phyloP scores from a whole-genome alignment of 2,329 filamentous ascomycete genomes.

The Claviceps africana region DNA sequence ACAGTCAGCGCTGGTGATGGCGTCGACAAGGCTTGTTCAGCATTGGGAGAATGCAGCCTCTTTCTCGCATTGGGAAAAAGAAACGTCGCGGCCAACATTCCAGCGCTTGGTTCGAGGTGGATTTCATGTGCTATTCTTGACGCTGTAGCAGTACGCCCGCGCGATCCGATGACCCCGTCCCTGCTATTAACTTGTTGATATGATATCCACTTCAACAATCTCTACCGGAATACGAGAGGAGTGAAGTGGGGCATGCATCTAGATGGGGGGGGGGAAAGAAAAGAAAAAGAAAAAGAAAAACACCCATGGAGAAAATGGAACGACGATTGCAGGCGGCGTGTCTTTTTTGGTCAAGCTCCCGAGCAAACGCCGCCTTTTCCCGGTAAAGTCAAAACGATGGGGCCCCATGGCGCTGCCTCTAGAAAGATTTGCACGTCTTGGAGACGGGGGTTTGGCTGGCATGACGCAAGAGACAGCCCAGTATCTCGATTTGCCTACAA shows the following conservation, averaged over 20 bases:
- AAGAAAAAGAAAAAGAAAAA: not conserved
- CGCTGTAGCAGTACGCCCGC: not conserved
- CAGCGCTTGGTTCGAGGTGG: not conserved
- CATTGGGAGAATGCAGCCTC: not conserved
- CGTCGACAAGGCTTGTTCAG: not conserved
- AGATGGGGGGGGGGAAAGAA: not conserved
- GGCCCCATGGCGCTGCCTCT: not conserved
- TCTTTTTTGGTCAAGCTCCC: not conserved
- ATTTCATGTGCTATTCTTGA: slow-evolving; percentile 3
- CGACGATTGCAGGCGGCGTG: not conserved
- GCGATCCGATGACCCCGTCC: not conserved
- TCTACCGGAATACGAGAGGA: not conserved
- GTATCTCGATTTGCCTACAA: no score
- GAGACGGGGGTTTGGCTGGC: not conserved
- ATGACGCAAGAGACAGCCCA: not conserved
- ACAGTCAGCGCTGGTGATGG: not conserved
- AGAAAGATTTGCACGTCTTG: no score
- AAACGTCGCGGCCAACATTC: not conserved
- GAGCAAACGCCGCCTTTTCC: no score
- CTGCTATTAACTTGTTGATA: no score
- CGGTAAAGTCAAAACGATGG: not conserved
- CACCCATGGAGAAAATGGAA: not conserved
- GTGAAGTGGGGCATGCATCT: not conserved
- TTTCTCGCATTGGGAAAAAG: not conserved
- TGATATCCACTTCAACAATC: not conserved